Percentiles rank a stretch among this genome's conserved stretches.
Evolutionary conservation across 208 protist genomes (phyloP).

Genomic region (Leishmania lainsoni): DNA sequence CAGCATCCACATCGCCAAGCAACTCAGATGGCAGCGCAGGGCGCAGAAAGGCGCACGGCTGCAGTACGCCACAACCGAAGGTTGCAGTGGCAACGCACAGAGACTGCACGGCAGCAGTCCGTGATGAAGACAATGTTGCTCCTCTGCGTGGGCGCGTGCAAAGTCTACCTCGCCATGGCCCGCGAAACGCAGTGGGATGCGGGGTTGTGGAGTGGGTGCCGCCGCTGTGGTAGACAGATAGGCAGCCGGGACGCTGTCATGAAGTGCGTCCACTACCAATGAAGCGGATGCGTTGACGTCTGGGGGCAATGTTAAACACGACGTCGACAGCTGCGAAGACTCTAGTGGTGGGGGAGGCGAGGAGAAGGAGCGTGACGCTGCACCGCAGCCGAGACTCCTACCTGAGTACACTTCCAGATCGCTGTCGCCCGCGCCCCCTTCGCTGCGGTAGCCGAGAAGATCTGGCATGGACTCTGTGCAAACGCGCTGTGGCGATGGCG

Average conservation of each 20-base stretch:
- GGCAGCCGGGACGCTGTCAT: not conserved
- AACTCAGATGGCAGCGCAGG: slow-evolving; percentile 62
- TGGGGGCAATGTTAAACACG: not conserved
- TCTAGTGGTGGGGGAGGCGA: not conserved
- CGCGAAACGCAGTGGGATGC: slow-evolving; percentile 38
- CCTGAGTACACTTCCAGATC: not conserved
- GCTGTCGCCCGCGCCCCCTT: slow-evolving; percentile 2
- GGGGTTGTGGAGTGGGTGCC: not conserved
- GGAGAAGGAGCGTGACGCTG: not conserved
- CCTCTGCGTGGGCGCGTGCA: slow-evolving; percentile 45
- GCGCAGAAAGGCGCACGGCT: slow-evolving; percentile 65
- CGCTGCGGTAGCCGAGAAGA: slow-evolving; percentile 15
- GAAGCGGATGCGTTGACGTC: not conserved
- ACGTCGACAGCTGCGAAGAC: not conserved
- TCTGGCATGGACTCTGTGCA: not conserved
- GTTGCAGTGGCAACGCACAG: slow-evolving; percentile 66
- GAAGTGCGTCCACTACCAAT: not conserved
- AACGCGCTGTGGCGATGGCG: slow-evolving; percentile 12
- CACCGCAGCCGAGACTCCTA: not conserved
- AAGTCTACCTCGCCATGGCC: slow-evolving; percentile 57
- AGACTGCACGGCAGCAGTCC: slow-evolving; percentile 68
- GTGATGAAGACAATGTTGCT: slow-evolving; percentile 38
- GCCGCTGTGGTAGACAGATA: not conserved
- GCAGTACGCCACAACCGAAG: slow-evolving; percentile 68
- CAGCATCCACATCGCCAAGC: slow-evolving; percentile 80